Evolutionary conservation across 108 stramenopile species (phyloP), one percentile per base, ranked within the genome.

Genomic region (Skeletonema tropicum): DNA sequence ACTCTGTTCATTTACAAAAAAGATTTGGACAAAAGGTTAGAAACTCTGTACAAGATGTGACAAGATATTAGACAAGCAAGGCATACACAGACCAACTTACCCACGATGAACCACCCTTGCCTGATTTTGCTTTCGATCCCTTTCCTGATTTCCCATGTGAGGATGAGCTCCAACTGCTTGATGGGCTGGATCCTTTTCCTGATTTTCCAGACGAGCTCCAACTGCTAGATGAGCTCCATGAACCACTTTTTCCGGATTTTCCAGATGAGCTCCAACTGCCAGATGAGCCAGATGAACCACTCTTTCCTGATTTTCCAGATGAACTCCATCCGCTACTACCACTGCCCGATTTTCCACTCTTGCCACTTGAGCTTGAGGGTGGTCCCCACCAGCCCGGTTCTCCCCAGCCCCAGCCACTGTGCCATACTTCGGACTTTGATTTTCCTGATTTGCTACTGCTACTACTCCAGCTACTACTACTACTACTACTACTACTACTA

Each of bases 271-370:
- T 8, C 30, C 33, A 60, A n/a, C 33, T 8, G 2, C 61, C 61
- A 21, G 10, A 12, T 26, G 58, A 59, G n/a, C 13, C 4, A 5
- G 57, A 57, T 9, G 57, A 1, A 29, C 60, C 60, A 39, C 61
- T 39, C 61, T 62, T 62, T 33, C 61, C 61, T 0, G 61, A 62
- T 23, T 62, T 62, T n/a, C n/a, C n/a, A n/a, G n/a, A n/a, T n/a
- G n/a, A n/a, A n/a, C n/a, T n/a, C n/a, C n/a, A n/a, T n/a, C n/a
- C n/a, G n/a, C n/a, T n/a, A n/a, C n/a, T n/a, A n/a, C n/a, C n/a
- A n/a, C n/a, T n/a, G n/a, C n/a, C n/a, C n/a, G n/a, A n/a, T n/a
- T n/a, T n/a, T n/a, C n/a, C n/a, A n/a, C n/a, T n/a, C n/a, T n/a
- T n/a, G n/a, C n/a, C n/a, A n/a, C n/a, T n/a, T n/a, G n/a, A n/a